Percentiles rank a stretch among this genome's conserved stretches.
Conservation (phyloP, 768 basidiomycete genomes). For the Boletus tylopilopsis region DNA sequence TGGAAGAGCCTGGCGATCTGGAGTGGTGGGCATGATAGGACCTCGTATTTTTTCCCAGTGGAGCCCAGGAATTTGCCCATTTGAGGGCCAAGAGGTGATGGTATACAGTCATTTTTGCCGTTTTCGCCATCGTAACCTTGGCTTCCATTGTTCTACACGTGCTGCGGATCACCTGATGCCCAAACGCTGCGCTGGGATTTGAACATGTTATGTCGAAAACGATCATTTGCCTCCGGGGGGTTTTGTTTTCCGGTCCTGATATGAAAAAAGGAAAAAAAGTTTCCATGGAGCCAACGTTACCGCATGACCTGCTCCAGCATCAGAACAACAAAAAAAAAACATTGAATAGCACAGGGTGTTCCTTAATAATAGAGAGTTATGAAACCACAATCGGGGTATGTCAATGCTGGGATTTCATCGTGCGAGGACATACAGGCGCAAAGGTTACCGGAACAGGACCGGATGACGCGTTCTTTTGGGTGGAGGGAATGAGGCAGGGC, state of each 20-base stretch:
- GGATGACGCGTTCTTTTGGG: conserved; percentile 12
- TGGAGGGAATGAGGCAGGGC: conserved; percentile 22
- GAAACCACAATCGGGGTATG: conserved; percentile 24
- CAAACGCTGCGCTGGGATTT: conserved; percentile 19
- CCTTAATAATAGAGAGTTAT: conserved; percentile 31
- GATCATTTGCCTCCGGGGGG: conserved; percentile 25
- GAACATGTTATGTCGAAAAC: conserved; percentile 17
- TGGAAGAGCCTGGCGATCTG: conserved; percentile 32
- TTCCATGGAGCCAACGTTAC: conserved; percentile 21
- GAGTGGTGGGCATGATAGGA: conserved; percentile 19
- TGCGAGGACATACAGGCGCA: conserved; percentile 28
- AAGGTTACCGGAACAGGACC: conserved; percentile 18
- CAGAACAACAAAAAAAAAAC: conserved; percentile 27
- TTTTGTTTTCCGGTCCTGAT: conserved; percentile 19
- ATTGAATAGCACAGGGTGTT: conserved; percentile 20
- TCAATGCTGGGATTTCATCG: conserved; percentile 22
- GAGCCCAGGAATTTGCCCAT: conserved; percentile 22
- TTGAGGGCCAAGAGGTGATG: conserved; percentile 17
- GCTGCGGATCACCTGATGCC: conserved; percentile 23
- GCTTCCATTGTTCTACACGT: conserved; percentile 34
- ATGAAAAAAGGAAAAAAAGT: conserved; percentile 32
- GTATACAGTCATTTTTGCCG: conserved; percentile 15
- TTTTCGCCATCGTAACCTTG: conserved; percentile 23
- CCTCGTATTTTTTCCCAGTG: conserved; percentile 19
- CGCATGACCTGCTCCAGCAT: conserved; percentile 21